Evolutionary conservation across 176 grass and related monocot genomes (phyloP), one percentile per base, ranked within the genome.

Genomic region (Musa troglodytarum): DNA sequence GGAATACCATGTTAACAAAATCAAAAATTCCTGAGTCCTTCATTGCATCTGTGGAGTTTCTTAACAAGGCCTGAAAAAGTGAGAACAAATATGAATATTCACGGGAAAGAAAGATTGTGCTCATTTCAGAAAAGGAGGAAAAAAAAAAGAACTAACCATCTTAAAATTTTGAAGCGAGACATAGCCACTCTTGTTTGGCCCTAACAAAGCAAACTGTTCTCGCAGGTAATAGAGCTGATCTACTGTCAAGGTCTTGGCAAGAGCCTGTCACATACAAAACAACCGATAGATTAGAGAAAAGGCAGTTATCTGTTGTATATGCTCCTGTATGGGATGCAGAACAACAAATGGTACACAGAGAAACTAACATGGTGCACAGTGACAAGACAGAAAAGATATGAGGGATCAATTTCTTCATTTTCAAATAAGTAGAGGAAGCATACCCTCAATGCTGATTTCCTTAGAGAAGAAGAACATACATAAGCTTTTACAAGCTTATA

Each of bases 391-490:
- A 9, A 51, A 77, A 15, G 19, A 77, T n/a, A 25, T 4, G 26
- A 15, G 5, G 12, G 9, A 68, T 43, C 34, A 43, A 43, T 43
- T 43, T 5, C 1, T 10, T 66, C 21, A 74, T 12, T n/a, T 26
- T 12, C 76, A 52, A 79, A 29, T 72, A 54, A 64, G 14, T 72
- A 66, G 24, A 51, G 20, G 4, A 21, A 68, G 58, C 76, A 67
- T 95, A 99, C 96, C 91, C 88, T 91, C 87, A 99, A 89, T 84
- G 96, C 88, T 77, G 96, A 92, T 76, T 92, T 95, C 52, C 96
- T 84, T 82, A 99, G 65, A 57, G 96, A 92, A 84, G 96, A 99
- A 2, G 96, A 99, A 78, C 91, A 84, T 69, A 99, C 84, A 70
- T 95, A 99, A 83, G 96, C 96, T 80, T 87, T 83, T 80, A 95